phyloP scores from a whole-genome alignment of 2,329 filamentous ascomycete species.

The Hypoxylon sp. region DNA sequence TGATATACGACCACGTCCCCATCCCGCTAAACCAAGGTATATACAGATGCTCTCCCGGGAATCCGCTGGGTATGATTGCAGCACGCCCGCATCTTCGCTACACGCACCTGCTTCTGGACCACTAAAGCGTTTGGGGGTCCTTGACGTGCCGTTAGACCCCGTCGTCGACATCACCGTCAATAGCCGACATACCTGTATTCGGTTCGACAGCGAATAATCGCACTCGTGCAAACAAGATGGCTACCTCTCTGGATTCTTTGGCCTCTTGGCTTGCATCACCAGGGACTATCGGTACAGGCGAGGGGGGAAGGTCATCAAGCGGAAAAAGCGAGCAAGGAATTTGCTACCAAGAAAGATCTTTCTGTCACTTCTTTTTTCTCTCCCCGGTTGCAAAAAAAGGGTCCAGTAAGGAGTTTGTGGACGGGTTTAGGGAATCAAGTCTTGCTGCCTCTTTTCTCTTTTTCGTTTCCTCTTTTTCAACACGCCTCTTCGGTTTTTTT shows the following conservation, averaged over 20 bases:
- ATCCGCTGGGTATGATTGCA: slow-evolving; percentile 5
- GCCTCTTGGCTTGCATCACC: too few relatives aligned
- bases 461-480: too few relatives aligned
- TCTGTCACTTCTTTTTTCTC: slow-evolving; percentile 8
- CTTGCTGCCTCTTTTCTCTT: slow-evolving; percentile 4
- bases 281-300: not conserved
- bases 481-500: not conserved
- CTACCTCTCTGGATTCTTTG: not conserved
- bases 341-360: slow-evolving; percentile 7
- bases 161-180: not conserved
- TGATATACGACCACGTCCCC: slow-evolving; percentile 21
- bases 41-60: slow-evolving; percentile 14
- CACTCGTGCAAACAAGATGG: slow-evolving; percentile 1
- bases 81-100: not conserved
- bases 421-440: slow-evolving; percentile 14
- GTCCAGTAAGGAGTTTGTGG: slow-evolving; percentile 33
- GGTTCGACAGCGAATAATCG: not conserved
- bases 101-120: not conserved
- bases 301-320: not conserved
- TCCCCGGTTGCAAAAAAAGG: slow-evolving; percentile 31
- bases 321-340: not conserved
- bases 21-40: slow-evolving; percentile 23
- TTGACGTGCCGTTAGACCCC: not conserved
- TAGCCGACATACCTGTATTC: slow-evolving; percentile 4
- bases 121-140: not conserved